A percentile compares a stretch with the other conserved stretches of the same genome.
These are phyloP conservation scores for Clavispora santaluciae DNA, from an alignment of 805 yeast species.

Conservation along the genomic window DNA sequence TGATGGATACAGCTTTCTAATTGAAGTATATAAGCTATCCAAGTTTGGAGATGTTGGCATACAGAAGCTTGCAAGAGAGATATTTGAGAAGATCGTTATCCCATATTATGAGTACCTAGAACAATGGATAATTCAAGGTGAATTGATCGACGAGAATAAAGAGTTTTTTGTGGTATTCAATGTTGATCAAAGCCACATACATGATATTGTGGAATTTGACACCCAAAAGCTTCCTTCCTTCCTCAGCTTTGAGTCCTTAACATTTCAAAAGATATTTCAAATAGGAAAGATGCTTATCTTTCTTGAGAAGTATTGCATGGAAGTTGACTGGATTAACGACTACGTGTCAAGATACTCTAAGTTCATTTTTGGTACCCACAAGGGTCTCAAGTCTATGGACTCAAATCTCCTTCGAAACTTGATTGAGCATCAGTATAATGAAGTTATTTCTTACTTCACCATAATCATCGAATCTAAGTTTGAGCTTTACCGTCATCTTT, in stretches of 20 bases:
- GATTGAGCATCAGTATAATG: constrained; percentile 42
- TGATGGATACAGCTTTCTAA: constrained; percentile 50
- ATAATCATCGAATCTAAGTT: constrained; percentile 43
- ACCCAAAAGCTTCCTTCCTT: constrained; percentile 42
- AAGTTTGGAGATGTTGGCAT: constrained; percentile 63
- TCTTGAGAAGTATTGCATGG: constrained; percentile 60
- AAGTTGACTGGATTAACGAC: constrained; percentile 56
- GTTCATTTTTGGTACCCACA: constrained; percentile 24
- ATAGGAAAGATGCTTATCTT: constrained; percentile 72
- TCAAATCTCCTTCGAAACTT: constrained; percentile 32
- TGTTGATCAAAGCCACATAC: constrained; percentile 23
- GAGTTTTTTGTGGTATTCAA: constrained; percentile 59
- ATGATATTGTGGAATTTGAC: constrained; percentile 29
- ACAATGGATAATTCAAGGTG: constrained; percentile 70
- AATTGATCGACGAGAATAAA: constrained; percentile 44
- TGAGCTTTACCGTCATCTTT: constrained; percentile 49
- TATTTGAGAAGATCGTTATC: constrained; percentile 43
- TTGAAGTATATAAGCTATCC: constrained; percentile 45
- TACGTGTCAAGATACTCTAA: constrained; percentile 32
- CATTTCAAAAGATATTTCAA: constrained; percentile 47
- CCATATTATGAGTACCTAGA: constrained; percentile 61
- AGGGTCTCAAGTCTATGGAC: constrained; percentile 31
- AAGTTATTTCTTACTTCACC: constrained; percentile 50
- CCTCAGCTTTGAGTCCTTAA: constrained; percentile 25
- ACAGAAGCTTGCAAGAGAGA: constrained; percentile 32